A percentile compares a stretch with the other conserved stretches of the same genome.
Conservation (phyloP, 495 filamentous ascomycete species). For the Xylaria nigripes region DNA sequence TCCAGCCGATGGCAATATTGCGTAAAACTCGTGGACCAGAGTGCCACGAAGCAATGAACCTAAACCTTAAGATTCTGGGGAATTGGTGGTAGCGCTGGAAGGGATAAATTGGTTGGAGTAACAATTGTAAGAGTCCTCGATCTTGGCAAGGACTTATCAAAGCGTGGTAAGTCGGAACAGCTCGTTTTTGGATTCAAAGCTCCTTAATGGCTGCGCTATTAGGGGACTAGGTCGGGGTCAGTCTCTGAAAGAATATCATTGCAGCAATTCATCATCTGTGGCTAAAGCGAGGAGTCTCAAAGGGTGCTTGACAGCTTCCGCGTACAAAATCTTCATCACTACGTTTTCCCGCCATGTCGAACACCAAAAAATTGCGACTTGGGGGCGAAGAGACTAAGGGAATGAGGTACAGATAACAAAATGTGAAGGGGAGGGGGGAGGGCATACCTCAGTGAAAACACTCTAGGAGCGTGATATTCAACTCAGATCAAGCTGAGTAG, state of each 20-base stretch:
- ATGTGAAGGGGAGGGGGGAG: too few relatives aligned
- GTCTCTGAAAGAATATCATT: constrained; percentile 2
- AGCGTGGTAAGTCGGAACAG: background rate
- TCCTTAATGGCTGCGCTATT: constrained; percentile 9
- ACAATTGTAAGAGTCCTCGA: background rate
- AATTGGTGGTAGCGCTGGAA: constrained; percentile 8
- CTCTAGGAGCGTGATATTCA: too few relatives aligned
- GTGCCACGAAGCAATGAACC: constrained; percentile 1
- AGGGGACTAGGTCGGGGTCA: constrained; percentile 13
- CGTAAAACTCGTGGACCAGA: constrained; percentile 1
- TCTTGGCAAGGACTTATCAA: background rate
- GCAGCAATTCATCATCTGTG: constrained; percentile 5
- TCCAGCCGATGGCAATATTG: background rate
- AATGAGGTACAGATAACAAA: too few relatives aligned
- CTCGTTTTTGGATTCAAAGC: constrained; percentile 8
- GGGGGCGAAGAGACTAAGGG: too few relatives aligned
- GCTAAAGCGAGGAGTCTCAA: constrained; percentile 13
- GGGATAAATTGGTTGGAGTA: background rate
- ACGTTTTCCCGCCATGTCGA: constrained; percentile 11
- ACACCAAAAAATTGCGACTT: too few relatives aligned
- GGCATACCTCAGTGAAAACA: too few relatives aligned
- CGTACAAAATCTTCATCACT: too few relatives aligned
- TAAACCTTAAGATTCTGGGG: constrained; percentile 1
- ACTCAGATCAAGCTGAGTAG: too few relatives aligned
- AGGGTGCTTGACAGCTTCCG: constrained; percentile 6